A percentile compares a stretch with the other conserved stretches of the same genome.
Conservation (phyloP, 805 yeast species). For the Cyberlindnera meyerae region DNA sequence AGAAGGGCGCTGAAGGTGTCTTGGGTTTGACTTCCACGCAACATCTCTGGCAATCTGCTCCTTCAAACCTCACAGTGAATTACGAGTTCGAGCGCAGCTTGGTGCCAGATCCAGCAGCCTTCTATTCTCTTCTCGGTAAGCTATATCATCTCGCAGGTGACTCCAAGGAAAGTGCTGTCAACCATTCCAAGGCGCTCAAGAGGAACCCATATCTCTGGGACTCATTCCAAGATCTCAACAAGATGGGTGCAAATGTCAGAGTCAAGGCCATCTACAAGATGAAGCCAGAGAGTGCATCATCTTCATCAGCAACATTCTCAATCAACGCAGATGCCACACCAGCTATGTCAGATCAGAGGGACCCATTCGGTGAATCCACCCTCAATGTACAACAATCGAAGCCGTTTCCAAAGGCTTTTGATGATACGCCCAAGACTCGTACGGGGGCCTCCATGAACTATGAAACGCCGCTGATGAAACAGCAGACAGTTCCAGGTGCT, state of each 20-base stretch:
- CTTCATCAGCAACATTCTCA: constrained; percentile 15
- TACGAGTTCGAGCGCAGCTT: constrained; percentile 35
- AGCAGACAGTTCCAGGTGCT: constrained; percentile 32
- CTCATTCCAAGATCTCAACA: constrained; percentile 72
- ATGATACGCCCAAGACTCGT: constrained; percentile 18
- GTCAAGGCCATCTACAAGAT: constrained; percentile 48
- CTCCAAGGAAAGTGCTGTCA: constrained; percentile 55
- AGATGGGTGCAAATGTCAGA: constrained; percentile 64
- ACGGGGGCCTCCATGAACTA: constrained; percentile 26
- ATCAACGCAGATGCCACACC: constrained; percentile 6
- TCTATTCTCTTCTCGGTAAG: constrained; percentile 66
- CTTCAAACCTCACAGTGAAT: constrained; percentile 16
- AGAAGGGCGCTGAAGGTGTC: constrained; percentile 57
- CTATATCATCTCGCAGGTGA: constrained; percentile 57
- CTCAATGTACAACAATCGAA: constrained; percentile 16
- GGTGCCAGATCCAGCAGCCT: constrained; percentile 66
- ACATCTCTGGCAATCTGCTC: constrained; percentile 31
- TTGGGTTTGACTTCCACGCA: constrained; percentile 39
- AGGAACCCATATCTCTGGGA: constrained; percentile 82
- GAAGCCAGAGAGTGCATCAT: constrained; percentile 10
- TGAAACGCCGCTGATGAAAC: constrained; percentile 39
- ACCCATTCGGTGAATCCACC: constrained; percentile 26
- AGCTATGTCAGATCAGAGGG: constrained; percentile 17
- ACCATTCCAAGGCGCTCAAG: constrained; percentile 64
- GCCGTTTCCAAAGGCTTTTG: constrained; percentile 12